Conservation (phyloP, 805 yeast species). For the Wickerhamomyces subpelliculosus region DNA sequence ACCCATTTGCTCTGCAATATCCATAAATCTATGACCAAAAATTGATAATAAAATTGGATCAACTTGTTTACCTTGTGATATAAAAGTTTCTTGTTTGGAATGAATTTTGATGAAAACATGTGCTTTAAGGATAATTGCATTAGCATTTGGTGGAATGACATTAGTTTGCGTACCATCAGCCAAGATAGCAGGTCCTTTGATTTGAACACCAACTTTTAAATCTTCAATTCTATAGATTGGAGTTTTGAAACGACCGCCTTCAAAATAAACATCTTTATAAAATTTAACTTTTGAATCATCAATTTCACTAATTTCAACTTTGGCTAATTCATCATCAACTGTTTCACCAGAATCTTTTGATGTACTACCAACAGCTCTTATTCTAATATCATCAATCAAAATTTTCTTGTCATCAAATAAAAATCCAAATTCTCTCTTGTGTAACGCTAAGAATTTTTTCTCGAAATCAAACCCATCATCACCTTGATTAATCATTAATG, state of each 20-base stretch:
- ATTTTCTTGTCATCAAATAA: conserved; percentile 48
- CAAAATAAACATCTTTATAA: conserved; percentile 50
- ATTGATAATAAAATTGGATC: conserved; percentile 73
- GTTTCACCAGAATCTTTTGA: conserved; percentile 32
- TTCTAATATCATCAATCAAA: conserved; percentile 66
- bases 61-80: conserved; percentile 24
- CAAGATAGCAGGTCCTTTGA: conserved; percentile 69
- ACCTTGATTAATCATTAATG: conserved; percentile 53
- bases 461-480: conserved; percentile 27
- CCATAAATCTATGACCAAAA: conserved; percentile 81
- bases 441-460: conserved; percentile 44
- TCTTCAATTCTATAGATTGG: conserved; percentile 51
- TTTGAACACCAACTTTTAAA: conserved; percentile 42
- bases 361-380: conserved; percentile 66
- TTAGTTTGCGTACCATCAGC: conserved; percentile 81
- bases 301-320: conserved; percentile 21
- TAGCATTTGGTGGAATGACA: conserved; percentile 55
- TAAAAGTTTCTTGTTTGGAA: conserved; percentile 5
- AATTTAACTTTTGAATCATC: conserved; percentile 25
- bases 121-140: conserved; percentile 49
- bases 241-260: conserved; percentile 40
- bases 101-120: conserved; percentile 47
- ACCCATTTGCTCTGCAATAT: conserved; percentile 89
- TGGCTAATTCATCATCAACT: conserved; percentile 47
- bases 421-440: conserved; percentile 71